Evolutionary conservation across 73 alveolate species (phyloP), one percentile per base, ranked within the genome.

Genomic region (Symbiodinium natans): DNA sequence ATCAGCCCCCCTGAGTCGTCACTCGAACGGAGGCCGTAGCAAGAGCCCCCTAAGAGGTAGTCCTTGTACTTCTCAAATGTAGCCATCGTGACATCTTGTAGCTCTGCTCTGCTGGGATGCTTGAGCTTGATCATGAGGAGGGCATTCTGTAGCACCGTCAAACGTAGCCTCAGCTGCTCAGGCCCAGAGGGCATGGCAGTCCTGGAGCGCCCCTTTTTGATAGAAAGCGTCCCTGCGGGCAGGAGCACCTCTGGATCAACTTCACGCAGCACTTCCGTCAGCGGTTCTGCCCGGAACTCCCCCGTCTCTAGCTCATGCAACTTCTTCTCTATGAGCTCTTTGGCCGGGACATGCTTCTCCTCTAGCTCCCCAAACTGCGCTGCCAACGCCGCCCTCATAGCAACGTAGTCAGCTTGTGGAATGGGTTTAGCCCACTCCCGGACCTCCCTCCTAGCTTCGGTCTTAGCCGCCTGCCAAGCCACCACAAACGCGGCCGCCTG

Each of bases 301-400:
- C n/a, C n/a, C n/a, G n/a, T n/a, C n/a, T 39, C 92, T 15, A 82
- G 38, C 73, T 82, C 92, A 21, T 40, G 73, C 36, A 82, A n/a
- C 52, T 82, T 82, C 92, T 82, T 82, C 92, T 82, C 92, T 23
- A 82, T 5, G 73, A 41, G 42, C 42, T 83, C 92, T 73, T 83
- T 83, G 38, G 92, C 15, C 21, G 74, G 92, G 0, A 25, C 29
- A n/a, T 15, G 23, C 73, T n/a, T n/a, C n/a, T n/a, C n/a, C n/a
- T n/a, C n/a, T n/a, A n/a, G n/a, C n/a, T n/a, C n/a, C n/a, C n/a
- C 92, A 2, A 7, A 10, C 29, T 10, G 19, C 92, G 8, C 1
- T 7, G 40, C 74, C 31, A 41, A 41, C 31, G 71, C 92, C 23
- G 41, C 27, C 73, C 40, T 42, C 77, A 84, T 42, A 1, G 48